Evolutionary conservation across 2,329 filamentous ascomycete genomes (phyloP).

Genomic region (Calonectria pauciramosa): DNA sequence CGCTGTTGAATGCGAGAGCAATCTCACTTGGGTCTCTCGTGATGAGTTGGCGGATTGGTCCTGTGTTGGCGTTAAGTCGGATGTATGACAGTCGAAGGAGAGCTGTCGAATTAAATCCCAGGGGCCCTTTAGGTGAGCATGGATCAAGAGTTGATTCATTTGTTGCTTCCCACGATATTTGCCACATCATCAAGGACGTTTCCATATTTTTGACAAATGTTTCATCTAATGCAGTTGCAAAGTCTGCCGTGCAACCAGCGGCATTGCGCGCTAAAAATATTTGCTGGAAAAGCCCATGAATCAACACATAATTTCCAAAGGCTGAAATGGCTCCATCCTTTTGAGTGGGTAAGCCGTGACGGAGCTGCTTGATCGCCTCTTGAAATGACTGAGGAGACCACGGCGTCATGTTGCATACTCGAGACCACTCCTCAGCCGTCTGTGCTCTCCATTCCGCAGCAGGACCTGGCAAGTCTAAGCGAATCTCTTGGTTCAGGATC

Average conservation of each 20-base stretch:
- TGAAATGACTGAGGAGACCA: background rate
- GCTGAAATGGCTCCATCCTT: constrained; percentile 55
- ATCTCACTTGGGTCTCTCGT: constrained; percentile 59
- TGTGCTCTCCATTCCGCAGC: background rate
- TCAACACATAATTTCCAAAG: constrained; percentile 67
- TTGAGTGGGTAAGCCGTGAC: background rate
- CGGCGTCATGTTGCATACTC: background rate
- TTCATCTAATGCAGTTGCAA: constrained; percentile 11
- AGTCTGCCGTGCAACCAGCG: background rate
- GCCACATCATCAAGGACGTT: constrained; percentile 62
- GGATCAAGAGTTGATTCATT: constrained; percentile 68
- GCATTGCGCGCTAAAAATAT: constrained; percentile 62
- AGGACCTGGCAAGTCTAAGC: background rate
- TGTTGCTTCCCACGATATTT: constrained; percentile 64
- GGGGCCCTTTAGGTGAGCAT: constrained; percentile 64
- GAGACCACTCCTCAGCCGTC: background rate
- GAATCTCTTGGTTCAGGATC: background rate
- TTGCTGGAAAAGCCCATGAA: constrained; percentile 67
- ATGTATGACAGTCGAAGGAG: constrained; percentile 49
- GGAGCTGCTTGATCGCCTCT: background rate
- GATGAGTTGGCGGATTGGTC: constrained; percentile 47
- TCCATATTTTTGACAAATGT: constrained; percentile 9
- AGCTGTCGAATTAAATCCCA: constrained; percentile 61
- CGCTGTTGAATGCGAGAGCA: constrained; percentile 54
- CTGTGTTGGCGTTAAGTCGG: constrained; percentile 34